Base-by-base conservation (phyloP, 768 basidiomycete genomes). In the Boletales sp. region DNA sequence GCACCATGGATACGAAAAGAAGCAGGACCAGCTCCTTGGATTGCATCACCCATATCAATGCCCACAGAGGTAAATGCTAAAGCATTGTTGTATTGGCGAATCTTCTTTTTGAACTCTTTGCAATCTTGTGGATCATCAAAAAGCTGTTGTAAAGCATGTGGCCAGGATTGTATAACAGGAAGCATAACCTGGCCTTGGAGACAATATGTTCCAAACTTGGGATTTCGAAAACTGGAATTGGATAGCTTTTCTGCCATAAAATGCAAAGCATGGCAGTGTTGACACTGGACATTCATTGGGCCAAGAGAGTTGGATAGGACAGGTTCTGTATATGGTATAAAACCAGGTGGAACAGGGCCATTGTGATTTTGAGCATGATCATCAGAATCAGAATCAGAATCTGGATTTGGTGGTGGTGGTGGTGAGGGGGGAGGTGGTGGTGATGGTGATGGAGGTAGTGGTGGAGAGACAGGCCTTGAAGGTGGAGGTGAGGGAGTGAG, bases 1-100 rank as follows among this genome's bases (percentile, higher is more conserved):
- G 69, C 57, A 0, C 70, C 72, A 56, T 58, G 64, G 7, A 77
- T 67, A 0, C 53, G 47, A 47, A 55, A 55, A 2, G 45, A 34
- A 9, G 3, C 2, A 1, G 45, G 44, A 1, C 50, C 43, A 32
- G 45, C 2, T 1, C 48, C 48, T 38, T 50, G 53, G 15, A 55
- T 3, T 2, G 43, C 19, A 10, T 43, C 7, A 0, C 50, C 21
- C 1, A 51, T 0, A 8, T 51, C 24, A 19, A 40, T 38, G 10
- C 48, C 54, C 1, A 56, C 5, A 29, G 40, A 56, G 1, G 54
- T 56, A 12, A 56, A 53, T 0, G 54, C 47, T 10, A 55, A 2
- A 6, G 76, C 68, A 34, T 58, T 54, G 45, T 78, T 79, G 38
- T 77, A 77, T 24, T 71, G 67, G 11, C 67, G 55, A 8, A 76